Evolutionary conservation across 169 alveolate species (phyloP).

Genomic region (Babesia bigemina): DNA sequence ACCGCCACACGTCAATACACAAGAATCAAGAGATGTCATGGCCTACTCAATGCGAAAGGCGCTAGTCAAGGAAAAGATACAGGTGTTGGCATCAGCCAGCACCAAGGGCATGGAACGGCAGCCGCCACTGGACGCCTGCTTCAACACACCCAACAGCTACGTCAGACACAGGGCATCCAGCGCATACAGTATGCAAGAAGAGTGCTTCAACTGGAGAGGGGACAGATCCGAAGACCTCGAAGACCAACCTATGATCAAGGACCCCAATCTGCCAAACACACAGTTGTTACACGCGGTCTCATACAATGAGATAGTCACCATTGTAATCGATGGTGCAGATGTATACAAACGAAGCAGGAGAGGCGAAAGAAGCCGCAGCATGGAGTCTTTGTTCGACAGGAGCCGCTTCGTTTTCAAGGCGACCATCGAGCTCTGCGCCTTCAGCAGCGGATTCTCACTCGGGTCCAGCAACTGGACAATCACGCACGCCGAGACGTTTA

Average conservation of each 20-base stretch:
- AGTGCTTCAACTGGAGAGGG: not conserved
- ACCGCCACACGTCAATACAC: too few relatives aligned
- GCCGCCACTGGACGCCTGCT: not conserved
- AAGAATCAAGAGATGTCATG: too few relatives aligned
- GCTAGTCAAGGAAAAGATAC: too few relatives aligned
- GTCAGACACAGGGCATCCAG: not conserved
- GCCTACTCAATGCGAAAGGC: too few relatives aligned
- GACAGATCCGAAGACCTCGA: not conserved
- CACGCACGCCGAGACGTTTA: slow-evolving; percentile 20
- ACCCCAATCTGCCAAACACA: slow-evolving; percentile 28
- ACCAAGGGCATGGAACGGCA: too few relatives aligned
- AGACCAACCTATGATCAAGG: slow-evolving; percentile 5
- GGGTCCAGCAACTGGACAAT: slow-evolving; percentile 57
- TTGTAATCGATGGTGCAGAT: slow-evolving; percentile 10
- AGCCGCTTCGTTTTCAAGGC: not conserved
- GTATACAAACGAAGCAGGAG: not conserved
- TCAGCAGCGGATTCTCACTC: slow-evolving; percentile 54
- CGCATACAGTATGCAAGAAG: not conserved
- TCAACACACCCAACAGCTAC: slow-evolving; percentile 6
- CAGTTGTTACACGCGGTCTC: slow-evolving; percentile 26
- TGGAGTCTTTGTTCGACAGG: not conserved
- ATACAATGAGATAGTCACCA: slow-evolving; percentile 32
- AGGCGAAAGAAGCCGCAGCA: not conserved
- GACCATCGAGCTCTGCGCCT: slow-evolving; percentile 29
- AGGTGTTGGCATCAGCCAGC: too few relatives aligned